Evolutionary conservation across 75 land plant species (phyloP).

Genomic region (Picea sitchensis): DNA sequence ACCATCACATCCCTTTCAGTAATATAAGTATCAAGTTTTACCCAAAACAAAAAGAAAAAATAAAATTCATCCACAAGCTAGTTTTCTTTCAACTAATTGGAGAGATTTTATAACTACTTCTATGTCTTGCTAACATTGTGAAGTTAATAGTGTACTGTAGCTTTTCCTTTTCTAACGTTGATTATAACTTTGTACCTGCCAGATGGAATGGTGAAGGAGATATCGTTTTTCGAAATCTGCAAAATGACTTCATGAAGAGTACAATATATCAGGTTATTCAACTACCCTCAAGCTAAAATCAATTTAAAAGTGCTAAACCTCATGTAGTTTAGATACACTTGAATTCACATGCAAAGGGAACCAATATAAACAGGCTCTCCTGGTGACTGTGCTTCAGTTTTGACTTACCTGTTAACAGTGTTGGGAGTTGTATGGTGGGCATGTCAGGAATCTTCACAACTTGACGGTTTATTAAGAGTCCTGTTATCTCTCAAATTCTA

Average conservation of each 20-base stretch:
- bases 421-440: background rate
- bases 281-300: conserved; percentile 3
- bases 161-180: background rate
- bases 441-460: too few relatives aligned
- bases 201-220: conserved; percentile 4
- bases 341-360: background rate
- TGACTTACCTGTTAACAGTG: background rate
- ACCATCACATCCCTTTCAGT: too few relatives aligned
- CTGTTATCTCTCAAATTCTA: too few relatives aligned
- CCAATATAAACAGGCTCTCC: background rate
- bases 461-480: too few relatives aligned
- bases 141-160: background rate
- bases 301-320: background rate
- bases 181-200: background rate
- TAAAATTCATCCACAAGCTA: too few relatives aligned
- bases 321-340: background rate
- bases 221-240: background rate
- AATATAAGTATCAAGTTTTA: too few relatives aligned
- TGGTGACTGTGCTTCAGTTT: background rate
- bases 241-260: conserved; percentile 2
- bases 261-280: conserved; percentile 1
- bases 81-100: too few relatives aligned
- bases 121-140: background rate
- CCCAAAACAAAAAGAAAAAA: too few relatives aligned
- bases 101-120: background rate